Evolutionary conservation across 1,284 basidiomycete species (phyloP).

Genomic region (Farysia itapuensis): DNA sequence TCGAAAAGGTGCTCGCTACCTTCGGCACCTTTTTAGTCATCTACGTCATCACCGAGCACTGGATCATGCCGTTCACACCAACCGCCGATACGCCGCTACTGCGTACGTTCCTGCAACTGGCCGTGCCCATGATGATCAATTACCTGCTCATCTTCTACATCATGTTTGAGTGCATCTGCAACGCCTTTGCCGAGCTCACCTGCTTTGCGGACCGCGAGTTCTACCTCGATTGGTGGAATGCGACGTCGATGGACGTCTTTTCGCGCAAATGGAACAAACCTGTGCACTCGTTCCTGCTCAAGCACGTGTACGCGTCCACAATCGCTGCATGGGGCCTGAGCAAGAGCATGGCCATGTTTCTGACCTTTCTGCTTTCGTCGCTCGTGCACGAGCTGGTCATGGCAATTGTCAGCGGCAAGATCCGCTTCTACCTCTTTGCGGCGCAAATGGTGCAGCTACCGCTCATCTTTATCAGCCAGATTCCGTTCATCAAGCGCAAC

Average conservation of each 20-base stretch:
- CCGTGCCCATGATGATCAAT: slow-evolving; percentile 84
- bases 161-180: slow-evolving; percentile 76
- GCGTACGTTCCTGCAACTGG: slow-evolving; percentile 73
- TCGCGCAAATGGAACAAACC: slow-evolving; percentile 57
- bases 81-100: slow-evolving; percentile 49
- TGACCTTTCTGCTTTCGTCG: slow-evolving; percentile 73
- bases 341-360: slow-evolving; percentile 76
- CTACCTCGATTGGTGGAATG: slow-evolving; percentile 98
- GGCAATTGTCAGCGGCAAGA: slow-evolving; percentile 65
- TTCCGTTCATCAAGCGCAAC: slow-evolving; percentile 44
- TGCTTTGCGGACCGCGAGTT: slow-evolving; percentile 95
- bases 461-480: slow-evolving; percentile 77
- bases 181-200: slow-evolving; percentile 74
- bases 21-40: slow-evolving; percentile 93
- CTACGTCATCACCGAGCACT: slow-evolving; percentile 80
- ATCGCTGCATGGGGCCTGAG: slow-evolving; percentile 77
- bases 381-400: slow-evolving; percentile 90
- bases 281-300: slow-evolving; percentile 88
- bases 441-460: slow-evolving; percentile 85
- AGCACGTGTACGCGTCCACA: slow-evolving; percentile 85
- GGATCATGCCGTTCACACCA: slow-evolving; percentile 69
- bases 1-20: slow-evolving; percentile 92
- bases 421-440: slow-evolving; percentile 58
- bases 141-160: slow-evolving; percentile 61
- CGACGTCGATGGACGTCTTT: slow-evolving; percentile 93